These are phyloP conservation scores for Agrostemma githago DNA, from an alignment of 148 eudicot genomes.

Conservation along the genomic window DNA sequence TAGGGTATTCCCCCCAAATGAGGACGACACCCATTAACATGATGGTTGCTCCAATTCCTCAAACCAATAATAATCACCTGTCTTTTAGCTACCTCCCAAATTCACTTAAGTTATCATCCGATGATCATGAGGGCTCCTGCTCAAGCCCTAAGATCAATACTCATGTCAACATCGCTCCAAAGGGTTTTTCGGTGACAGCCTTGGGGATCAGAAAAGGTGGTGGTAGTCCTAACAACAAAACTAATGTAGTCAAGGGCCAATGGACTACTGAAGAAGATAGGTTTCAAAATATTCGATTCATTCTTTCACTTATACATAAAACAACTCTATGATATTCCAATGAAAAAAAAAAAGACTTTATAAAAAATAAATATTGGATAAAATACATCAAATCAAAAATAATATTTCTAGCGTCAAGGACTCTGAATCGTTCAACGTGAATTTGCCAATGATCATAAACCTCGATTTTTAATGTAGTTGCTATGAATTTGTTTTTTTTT, in stretches of 20 bases:
- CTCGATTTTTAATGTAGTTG: neutral
- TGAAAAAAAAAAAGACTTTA: too few relatives aligned
- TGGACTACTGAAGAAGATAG: slow-evolving; percentile 96
- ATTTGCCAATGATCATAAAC: neutral
- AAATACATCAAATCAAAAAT: too few relatives aligned
- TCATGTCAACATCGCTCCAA: slow-evolving; percentile 3
- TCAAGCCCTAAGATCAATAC: slow-evolving; percentile 28
- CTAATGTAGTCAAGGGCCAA: slow-evolving; percentile 72
- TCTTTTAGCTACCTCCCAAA: slow-evolving; percentile 22
- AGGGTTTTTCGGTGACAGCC: slow-evolving; percentile 11
- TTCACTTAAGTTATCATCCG: slow-evolving; percentile 30
- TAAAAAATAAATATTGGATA: too few relatives aligned
- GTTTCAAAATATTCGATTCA: slow-evolving; percentile 25
- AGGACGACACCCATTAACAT: slow-evolving; percentile 15
- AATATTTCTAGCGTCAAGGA: too few relatives aligned
- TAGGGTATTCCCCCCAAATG: slow-evolving; percentile 30
- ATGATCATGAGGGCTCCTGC: slow-evolving; percentile 61
- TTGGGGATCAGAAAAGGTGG: slow-evolving; percentile 21
- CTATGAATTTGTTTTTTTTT: too few relatives aligned
- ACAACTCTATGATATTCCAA: too few relatives aligned
- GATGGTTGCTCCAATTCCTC: slow-evolving; percentile 17
- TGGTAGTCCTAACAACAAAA: slow-evolving; percentile 36
- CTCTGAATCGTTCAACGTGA: too few relatives aligned
- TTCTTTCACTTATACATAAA: too few relatives aligned
- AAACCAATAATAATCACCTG: slow-evolving; percentile 5